Conservation (phyloP, 169 alveolate species). For the Plasmodium coatneyi region DNA sequence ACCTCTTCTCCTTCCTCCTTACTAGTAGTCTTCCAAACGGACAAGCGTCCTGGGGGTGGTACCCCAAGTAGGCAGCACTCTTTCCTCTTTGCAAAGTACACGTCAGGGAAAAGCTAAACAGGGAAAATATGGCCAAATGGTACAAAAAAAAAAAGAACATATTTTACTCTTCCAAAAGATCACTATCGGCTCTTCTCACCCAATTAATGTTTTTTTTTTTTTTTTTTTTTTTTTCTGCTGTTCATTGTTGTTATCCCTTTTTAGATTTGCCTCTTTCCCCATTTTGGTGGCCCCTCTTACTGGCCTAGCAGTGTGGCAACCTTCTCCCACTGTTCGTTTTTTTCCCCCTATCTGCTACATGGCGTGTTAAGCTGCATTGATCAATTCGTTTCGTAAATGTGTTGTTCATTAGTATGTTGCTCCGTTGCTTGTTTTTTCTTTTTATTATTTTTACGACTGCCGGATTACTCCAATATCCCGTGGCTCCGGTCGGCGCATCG, state of each 20-base stretch:
- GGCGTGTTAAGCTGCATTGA: neutral
- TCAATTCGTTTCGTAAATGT: neutral
- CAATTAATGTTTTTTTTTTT: neutral
- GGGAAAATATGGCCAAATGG: neutral
- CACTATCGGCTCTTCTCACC: neutral
- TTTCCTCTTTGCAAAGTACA: neutral
- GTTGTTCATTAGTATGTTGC: neutral
- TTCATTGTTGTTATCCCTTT: neutral
- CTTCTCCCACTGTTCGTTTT: neutral
- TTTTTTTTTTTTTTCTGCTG: neutral
- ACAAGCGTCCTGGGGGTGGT: neutral
- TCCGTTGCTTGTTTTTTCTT: neutral
- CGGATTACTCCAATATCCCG: neutral
- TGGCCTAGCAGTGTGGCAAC: neutral
- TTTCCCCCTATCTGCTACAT: neutral
- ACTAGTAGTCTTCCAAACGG: neutral
- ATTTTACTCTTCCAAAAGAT: neutral
- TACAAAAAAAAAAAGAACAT: slow-evolving; percentile 10
- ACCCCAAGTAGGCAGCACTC: neutral
- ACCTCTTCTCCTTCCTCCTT: neutral
- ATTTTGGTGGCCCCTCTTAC: neutral
- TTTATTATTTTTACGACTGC: neutral
- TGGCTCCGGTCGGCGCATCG: neutral
- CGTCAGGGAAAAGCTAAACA: neutral
- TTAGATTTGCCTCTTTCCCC: neutral